Evolutionary conservation across 208 protist species (phyloP).

Genomic region (Trypanosoma scelopori): DNA sequence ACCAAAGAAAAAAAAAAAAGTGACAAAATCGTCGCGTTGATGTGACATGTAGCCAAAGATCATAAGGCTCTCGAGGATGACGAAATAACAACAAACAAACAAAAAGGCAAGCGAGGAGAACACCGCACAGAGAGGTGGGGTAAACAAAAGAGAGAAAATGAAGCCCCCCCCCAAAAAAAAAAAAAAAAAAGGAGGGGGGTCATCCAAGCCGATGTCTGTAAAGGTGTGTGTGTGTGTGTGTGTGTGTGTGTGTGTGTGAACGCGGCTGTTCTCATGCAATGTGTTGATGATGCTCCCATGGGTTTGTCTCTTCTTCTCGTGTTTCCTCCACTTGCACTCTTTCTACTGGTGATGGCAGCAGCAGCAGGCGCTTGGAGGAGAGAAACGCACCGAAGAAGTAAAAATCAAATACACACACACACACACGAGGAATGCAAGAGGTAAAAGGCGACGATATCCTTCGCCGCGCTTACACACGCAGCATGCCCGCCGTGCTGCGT

Average conservation of each 20-base stretch:
- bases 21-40: no score
- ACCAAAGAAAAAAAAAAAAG: not conserved
- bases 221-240: not conserved
- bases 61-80: no score
- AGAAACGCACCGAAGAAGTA: not conserved
- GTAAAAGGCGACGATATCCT: slow-evolving; percentile 6
- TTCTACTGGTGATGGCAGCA: no score
- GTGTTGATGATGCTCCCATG: no score
- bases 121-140: no score
- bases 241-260: slow-evolving; percentile 1
- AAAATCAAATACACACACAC: not conserved
- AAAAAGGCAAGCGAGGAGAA: no score
- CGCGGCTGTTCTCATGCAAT: not conserved
- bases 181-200: not conserved
- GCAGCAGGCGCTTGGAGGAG: no score
- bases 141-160: not conserved
- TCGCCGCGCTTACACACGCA: slow-evolving; percentile 60
- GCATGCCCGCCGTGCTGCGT: slow-evolving; percentile 44
- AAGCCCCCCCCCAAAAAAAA: no score
- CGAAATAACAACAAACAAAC: no score
- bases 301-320: slow-evolving; percentile 15
- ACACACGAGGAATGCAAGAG: slow-evolving; percentile 1
- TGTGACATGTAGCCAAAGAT: no score
- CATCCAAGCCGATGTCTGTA: no score
- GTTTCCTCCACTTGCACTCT: no score